Conservation (phyloP, 345 rosid genomes). For the Lepidium africanum region DNA sequence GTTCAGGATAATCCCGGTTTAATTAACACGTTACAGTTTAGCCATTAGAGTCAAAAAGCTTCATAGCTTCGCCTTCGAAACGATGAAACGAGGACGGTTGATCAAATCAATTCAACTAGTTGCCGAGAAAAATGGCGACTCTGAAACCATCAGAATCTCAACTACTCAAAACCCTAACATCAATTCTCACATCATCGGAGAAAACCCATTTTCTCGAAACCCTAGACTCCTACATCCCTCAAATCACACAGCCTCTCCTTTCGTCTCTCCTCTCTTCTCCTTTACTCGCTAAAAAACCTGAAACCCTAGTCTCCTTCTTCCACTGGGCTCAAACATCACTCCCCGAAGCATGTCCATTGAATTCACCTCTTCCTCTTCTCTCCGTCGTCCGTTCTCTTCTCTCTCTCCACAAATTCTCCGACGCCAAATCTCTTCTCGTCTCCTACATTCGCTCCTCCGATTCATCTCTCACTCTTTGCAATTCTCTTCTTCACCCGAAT, state of each 20-base stretch:
- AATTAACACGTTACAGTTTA: background rate
- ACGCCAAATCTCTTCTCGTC: conserved; percentile 56
- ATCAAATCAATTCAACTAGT: background rate
- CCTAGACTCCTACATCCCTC: conserved; percentile 41
- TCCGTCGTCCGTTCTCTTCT: conserved; percentile 52
- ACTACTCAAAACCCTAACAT: conserved; percentile 34
- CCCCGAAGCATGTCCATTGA: conserved; percentile 30
- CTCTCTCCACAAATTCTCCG: conserved; percentile 46
- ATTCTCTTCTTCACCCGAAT: conserved; percentile 39
- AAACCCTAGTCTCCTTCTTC: conserved; percentile 55
- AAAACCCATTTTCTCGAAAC: conserved; percentile 29
- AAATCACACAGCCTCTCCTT: conserved; percentile 46
- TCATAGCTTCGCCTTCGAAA: background rate
- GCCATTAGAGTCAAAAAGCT: background rate
- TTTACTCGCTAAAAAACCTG: conserved; percentile 34
- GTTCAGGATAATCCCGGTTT: background rate
- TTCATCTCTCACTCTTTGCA: conserved; percentile 38
- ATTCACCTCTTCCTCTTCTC: conserved; percentile 49
- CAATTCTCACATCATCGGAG: conserved; percentile 36
- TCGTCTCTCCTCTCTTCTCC: conserved; percentile 47
- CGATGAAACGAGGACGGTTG: background rate
- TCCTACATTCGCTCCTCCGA: conserved; percentile 48
- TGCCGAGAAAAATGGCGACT: conserved; percentile 23
- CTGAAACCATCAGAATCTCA: conserved; percentile 25
- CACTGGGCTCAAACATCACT: conserved; percentile 38